These are phyloP conservation scores for Pichia cabralensis DNA, from an alignment of 805 yeast genomes.

Conservation along the genomic window DNA sequence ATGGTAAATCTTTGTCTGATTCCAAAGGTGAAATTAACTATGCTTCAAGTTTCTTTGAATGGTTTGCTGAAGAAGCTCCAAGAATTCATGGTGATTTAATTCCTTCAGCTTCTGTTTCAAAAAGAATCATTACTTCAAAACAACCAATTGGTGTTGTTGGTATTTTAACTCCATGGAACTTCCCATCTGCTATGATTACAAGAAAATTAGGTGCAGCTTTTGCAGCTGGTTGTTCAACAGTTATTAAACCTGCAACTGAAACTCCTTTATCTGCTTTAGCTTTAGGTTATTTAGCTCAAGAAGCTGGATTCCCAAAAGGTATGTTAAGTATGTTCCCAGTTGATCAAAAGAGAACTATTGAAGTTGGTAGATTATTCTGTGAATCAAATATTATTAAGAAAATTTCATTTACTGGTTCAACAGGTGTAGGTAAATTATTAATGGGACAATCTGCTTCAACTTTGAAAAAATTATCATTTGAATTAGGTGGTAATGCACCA, in stretches of 20 bases:
- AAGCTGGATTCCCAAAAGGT: constrained; percentile 90
- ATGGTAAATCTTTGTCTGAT: constrained; percentile 63
- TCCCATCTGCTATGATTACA: constrained; percentile 69
- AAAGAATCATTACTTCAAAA: constrained; percentile 55
- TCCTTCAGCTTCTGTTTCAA: constrained; percentile 40
- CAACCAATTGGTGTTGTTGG: constrained; percentile 81
- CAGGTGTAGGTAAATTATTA: constrained; percentile 71
- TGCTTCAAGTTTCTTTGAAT: constrained; percentile 62
- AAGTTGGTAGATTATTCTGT: constrained; percentile 72
- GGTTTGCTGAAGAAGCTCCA: constrained; percentile 74
- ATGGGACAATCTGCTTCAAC: constrained; percentile 62
- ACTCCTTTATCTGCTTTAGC: constrained; percentile 78
- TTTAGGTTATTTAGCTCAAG: constrained; percentile 55
- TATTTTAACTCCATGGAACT: constrained; percentile 79
- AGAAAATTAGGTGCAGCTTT: constrained; percentile 79
- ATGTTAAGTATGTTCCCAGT: constrained; percentile 77
- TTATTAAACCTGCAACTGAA: constrained; percentile 68
- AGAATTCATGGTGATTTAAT: constrained; percentile 69
- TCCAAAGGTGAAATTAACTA: constrained; percentile 60
- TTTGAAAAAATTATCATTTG: constrained; percentile 71
- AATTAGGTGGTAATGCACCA: constrained; percentile 87
- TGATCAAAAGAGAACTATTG: constrained; percentile 51
- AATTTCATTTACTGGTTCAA: constrained; percentile 93
- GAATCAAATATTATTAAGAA: constrained; percentile 75
- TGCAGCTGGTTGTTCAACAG: constrained; percentile 67